phyloP scores from a whole-genome alignment of 805 yeast species.

The Pichia manshurica region DNA sequence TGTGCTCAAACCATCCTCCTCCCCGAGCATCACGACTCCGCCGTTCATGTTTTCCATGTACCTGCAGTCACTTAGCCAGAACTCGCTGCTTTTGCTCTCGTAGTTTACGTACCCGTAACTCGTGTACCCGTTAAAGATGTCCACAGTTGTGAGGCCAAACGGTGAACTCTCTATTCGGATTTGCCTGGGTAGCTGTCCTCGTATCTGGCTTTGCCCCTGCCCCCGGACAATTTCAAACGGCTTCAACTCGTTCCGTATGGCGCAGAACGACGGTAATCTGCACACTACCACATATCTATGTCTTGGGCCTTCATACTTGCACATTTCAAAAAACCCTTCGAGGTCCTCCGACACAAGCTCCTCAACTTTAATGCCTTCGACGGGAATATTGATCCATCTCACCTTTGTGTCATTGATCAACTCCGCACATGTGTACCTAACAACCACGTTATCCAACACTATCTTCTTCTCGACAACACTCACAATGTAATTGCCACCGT shows the following conservation, averaged over 20 bases:
- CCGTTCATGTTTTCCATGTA: constrained; percentile 45
- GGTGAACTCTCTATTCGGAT: constrained; percentile 21
- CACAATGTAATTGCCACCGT: not conserved
- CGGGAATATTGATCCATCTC: constrained; percentile 3
- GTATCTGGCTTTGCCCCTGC: no score
- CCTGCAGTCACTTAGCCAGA: constrained; percentile 33
- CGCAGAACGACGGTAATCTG: constrained; percentile 14
- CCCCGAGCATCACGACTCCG: constrained; percentile 23
- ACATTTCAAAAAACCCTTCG: not conserved
- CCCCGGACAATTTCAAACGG: no score
- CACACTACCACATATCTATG: not conserved
- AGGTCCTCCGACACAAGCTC: not conserved
- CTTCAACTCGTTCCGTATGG: constrained; percentile 16
- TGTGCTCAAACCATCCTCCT: not conserved
- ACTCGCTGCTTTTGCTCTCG: constrained; percentile 15
- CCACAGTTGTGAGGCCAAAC: constrained; percentile 21
- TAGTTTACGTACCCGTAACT: constrained; percentile 25
- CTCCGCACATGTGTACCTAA: constrained; percentile 4
- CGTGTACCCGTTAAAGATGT: constrained; percentile 19
- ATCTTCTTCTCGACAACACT: not conserved
- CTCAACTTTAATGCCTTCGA: not conserved
- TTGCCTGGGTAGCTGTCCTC: constrained; percentile 10
- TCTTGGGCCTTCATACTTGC: not conserved
- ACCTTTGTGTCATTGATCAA: constrained; percentile 1
- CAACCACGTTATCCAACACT: no score